These are phyloP conservation scores for Coemansia sp. DNA, from an alignment of 192 early-diverging fungal species.

Conservation along the genomic window DNA sequence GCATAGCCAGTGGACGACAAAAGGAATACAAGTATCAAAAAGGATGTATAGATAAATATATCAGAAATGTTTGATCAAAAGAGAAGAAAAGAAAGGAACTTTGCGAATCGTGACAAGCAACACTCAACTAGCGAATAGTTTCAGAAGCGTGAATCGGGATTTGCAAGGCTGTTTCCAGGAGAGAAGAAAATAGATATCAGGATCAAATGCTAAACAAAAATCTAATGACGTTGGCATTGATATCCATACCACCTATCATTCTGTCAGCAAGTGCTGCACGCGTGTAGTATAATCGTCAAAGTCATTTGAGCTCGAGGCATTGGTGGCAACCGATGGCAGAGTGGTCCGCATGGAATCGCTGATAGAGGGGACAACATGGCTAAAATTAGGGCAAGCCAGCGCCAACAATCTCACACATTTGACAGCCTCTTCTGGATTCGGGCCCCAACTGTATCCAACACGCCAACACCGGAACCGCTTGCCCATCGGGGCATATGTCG, in stretches of 20 bases:
- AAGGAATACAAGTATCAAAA: too few species aligned
- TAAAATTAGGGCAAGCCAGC: not conserved
- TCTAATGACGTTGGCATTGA: not conserved
- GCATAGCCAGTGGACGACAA: too few species aligned
- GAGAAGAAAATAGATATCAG: not conserved
- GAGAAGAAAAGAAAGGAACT: not conserved
- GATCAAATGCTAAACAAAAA: not conserved
- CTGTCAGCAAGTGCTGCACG: not conserved
- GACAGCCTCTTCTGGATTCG: not conserved
- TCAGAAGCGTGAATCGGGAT: not conserved
- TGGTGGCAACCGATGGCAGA: not conserved
- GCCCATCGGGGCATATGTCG: not conserved
- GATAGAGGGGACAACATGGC: not conserved
- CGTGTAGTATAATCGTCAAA: not conserved
- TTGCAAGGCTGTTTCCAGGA: not conserved
- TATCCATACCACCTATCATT: not conserved
- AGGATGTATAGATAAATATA: too few species aligned
- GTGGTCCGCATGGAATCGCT: not conserved
- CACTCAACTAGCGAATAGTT: not conserved
- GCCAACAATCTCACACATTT: not conserved
- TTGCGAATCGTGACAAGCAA: not conserved
- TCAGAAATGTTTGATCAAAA: too few species aligned
- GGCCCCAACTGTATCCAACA: not conserved
- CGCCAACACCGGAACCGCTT: constrained; percentile 3
- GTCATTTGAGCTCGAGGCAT: not conserved